Percentiles rank a stretch among this genome's conserved stretches.
Evolutionary conservation across 2,329 filamentous ascomycete species (phyloP).

Genomic region (Onygena corvina): DNA sequence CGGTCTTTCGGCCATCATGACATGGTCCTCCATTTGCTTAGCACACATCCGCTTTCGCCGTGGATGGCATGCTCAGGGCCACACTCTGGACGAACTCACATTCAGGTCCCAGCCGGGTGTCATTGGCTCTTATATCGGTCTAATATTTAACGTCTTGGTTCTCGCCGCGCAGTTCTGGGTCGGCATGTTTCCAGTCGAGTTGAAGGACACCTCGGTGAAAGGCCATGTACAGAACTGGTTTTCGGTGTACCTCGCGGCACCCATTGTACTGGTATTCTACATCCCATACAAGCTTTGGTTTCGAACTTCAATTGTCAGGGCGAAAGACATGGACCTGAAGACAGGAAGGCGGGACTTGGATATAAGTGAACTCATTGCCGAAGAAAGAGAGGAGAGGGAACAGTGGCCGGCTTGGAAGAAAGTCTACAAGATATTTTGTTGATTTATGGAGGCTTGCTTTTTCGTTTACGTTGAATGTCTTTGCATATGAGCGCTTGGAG

Average conservation of each 20-base stretch:
- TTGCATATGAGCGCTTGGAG: background rate
- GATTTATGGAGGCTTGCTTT: slow-evolving; percentile 10
- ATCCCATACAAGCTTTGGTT: slow-evolving; percentile 20
- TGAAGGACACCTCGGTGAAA: slow-evolving; percentile 32
- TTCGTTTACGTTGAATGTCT: background rate
- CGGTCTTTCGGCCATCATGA: slow-evolving; percentile 52
- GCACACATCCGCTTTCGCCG: slow-evolving; percentile 38
- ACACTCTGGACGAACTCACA: slow-evolving; percentile 26
- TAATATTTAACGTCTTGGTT: slow-evolving; percentile 52
- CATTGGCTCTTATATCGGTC: slow-evolving; percentile 48
- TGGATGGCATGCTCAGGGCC: slow-evolving; percentile 31
- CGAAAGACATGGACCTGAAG: slow-evolving; percentile 18
- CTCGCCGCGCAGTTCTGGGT: slow-evolving; percentile 72
- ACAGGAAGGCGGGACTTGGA: slow-evolving; percentile 20
- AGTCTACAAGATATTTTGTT: slow-evolving; percentile 62
- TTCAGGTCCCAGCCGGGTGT: slow-evolving; percentile 38
- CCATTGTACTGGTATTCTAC: slow-evolving; percentile 31
- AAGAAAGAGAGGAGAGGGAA: slow-evolving; percentile 63
- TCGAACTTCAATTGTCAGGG: slow-evolving; percentile 16
- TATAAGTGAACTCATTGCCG: slow-evolving; percentile 60
- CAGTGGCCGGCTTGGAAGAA: slow-evolving; percentile 67
- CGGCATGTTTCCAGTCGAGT: slow-evolving; percentile 50
- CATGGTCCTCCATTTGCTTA: slow-evolving; percentile 37
- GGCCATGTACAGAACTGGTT: slow-evolving; percentile 40
- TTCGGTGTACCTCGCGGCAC: slow-evolving; percentile 35